Evolutionary conservation across 2,329 filamentous ascomycete species (phyloP).

Genomic region (Neofusicoccum parvum): DNA sequence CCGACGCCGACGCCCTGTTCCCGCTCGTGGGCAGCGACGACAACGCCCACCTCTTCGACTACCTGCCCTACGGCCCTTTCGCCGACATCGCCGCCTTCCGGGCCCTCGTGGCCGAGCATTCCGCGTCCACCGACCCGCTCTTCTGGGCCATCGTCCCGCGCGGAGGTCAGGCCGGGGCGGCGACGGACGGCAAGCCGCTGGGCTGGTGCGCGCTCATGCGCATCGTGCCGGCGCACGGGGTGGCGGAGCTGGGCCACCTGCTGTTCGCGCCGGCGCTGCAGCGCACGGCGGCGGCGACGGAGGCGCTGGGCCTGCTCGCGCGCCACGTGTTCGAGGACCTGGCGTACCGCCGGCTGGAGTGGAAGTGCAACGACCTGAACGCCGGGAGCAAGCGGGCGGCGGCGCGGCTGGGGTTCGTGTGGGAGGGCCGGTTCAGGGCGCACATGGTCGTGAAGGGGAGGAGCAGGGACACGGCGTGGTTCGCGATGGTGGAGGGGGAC

Average conservation of each 20-base stretch:
- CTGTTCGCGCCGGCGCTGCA: conserved; percentile 55
- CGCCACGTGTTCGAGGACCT: conserved; percentile 55
- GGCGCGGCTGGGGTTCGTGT: conserved; percentile 58
- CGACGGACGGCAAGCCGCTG: neutral
- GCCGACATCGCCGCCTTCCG: neutral
- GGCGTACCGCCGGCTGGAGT: conserved; percentile 61
- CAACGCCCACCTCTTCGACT: conserved; percentile 43
- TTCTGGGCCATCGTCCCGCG: neutral
- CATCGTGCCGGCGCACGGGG: conserved; percentile 51
- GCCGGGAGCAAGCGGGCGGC: conserved; percentile 57
- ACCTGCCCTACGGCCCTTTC: conserved; percentile 44
- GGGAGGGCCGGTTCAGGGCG: conserved; percentile 63
- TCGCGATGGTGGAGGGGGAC: conserved; percentile 60
- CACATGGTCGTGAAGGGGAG: conserved; percentile 63
- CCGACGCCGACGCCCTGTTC: conserved; percentile 23
- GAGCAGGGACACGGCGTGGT: conserved; percentile 63
- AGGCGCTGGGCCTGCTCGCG: conserved; percentile 60
- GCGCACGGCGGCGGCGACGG: conserved; percentile 59
- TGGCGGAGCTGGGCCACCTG: conserved; percentile 61
- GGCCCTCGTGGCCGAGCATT: neutral
- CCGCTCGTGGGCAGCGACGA: conserved; percentile 22
- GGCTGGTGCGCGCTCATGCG: neutral
- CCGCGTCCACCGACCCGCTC: neutral
- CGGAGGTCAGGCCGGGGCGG: too few species aligned
- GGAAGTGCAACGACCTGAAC: conserved; percentile 66